Conservation (phyloP, 1,284 basidiomycete species). For the Trametes pubescens region DNA sequence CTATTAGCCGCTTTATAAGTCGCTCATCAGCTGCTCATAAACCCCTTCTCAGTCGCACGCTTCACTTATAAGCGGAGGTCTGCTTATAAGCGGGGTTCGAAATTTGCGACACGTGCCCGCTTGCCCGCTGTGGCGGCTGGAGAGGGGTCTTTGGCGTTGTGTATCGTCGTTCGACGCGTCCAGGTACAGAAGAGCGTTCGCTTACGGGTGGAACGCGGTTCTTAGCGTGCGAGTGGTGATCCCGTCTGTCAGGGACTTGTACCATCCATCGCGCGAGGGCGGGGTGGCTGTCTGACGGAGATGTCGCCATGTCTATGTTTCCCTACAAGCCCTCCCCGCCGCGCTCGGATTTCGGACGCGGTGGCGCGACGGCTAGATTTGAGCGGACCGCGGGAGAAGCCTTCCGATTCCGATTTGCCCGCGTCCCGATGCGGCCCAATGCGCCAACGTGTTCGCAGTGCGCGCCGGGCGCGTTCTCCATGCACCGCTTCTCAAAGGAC, state of each 20-base stretch:
- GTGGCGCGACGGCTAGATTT: neutral
- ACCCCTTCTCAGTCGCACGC: no score
- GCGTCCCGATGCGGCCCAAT: neutral
- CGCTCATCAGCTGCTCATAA: no score
- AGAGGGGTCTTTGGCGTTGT: conserved; percentile 3
- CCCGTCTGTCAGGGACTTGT: no score
- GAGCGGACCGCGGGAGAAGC: neutral
- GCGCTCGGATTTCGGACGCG: no score
- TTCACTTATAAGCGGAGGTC: no score
- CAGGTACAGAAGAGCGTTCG: no score
- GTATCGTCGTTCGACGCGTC: conserved; percentile 6
- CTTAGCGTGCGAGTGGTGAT: neutral
- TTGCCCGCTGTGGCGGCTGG: neutral
- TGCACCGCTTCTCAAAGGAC: no score
- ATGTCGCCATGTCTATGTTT: neutral
- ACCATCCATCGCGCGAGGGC: no score
- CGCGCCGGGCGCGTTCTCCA: neutral
- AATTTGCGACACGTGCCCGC: no score
- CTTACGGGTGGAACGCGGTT: neutral
- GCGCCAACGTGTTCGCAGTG: neutral
- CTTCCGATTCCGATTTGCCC: neutral
- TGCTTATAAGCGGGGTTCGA: no score
- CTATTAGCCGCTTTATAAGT: no score
- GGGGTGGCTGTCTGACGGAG: neutral
- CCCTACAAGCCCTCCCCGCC: neutral